Conservation (phyloP, 495 filamentous ascomycete genomes). For the Penicillium tannophilum region DNA sequence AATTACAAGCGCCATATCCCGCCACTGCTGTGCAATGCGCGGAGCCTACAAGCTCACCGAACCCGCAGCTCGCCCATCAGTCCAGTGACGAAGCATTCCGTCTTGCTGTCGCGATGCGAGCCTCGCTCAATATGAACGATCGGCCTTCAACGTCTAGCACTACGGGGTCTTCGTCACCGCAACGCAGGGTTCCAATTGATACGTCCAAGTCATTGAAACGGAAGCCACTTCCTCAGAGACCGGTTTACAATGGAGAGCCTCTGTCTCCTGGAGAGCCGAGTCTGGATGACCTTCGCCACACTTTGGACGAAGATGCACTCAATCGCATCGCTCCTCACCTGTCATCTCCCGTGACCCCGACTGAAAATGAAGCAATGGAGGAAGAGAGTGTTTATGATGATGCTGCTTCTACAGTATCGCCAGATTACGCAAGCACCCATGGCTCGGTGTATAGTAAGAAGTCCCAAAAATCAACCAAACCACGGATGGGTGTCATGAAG, state of each 20-base stretch:
- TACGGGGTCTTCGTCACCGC: conserved; percentile 23
- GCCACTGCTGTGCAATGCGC: not conserved
- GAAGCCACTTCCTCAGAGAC: conserved; percentile 63
- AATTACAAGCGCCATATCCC: not conserved
- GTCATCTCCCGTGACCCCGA: conserved; percentile 34
- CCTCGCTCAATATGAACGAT: conserved; percentile 24
- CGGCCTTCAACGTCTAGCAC: conserved; percentile 21
- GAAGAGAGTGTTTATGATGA: conserved; percentile 55
- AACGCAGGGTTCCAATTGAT: conserved; percentile 41
- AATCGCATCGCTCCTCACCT: conserved; percentile 47
- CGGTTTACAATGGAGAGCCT: conserved; percentile 10
- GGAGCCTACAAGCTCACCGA: conserved; percentile 6
- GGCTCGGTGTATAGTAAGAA: conserved; percentile 62
- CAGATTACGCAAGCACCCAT: conserved; percentile 72
- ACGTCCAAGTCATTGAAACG: conserved; percentile 52
- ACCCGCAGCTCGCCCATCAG: conserved; percentile 11
- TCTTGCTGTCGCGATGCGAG: conserved; percentile 16
- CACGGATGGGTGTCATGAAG: conserved; percentile 80
- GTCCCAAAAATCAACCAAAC: conserved; percentile 63
- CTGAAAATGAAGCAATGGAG: conserved; percentile 42
- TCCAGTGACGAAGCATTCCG: conserved; percentile 28
- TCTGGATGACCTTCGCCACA: conserved; percentile 64
- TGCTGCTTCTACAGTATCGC: conserved; percentile 49
- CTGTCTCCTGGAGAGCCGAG: conserved; percentile 47
- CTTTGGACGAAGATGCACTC: conserved; percentile 67